Base-by-base conservation (phyloP, 768 basidiomycete species). In the Mrakia blollopis region DNA sequence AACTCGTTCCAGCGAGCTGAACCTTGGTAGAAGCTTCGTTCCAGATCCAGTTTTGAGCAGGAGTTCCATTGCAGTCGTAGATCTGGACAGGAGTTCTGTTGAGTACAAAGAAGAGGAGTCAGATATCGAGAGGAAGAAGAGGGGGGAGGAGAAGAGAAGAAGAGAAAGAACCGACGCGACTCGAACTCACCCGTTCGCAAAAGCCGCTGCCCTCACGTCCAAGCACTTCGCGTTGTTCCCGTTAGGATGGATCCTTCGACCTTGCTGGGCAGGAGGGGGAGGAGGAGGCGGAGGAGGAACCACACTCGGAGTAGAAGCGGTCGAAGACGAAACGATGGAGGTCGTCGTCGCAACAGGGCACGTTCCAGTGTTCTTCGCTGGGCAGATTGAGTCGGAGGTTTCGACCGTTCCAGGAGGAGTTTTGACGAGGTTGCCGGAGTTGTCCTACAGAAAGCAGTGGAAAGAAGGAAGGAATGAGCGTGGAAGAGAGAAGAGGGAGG, bases 41-140 rank as follows among this genome's bases (percentile, higher is more conserved):
- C 65, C 65, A 68, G 7, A 25, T 5, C 25, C 35, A 68, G 9
- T 35, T n/a, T 39, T 68, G 65, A 39, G 65, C 65, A n/a, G 65
- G 65, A 39, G 65, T 68, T 23, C 65, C 39, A 39, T 68, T 68
- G 65, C 65, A 68, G 25, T 68, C 65, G 65, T 68, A 68, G 65
- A 68, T 68, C 65, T 68, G 65, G 8, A 68, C 65, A 7, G 65
- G 65, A n/a, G 65, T 68, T 1, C 52, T 54, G 52, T 13, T 23
- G 25, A 54, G 14, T 16, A 9, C 10, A 10, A 54, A 16, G 23
- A n/a, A 23, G 52, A n/a, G n/a, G n/a, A n/a, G 52, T 54, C 52
- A 54, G 52, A 0, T 54, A 16, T 16, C 10, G 52, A 54, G 52
- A 44, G 3, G 11, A 44, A 44, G 44, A 11, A 14, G 11, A 44